Evolutionary conservation across 768 basidiomycete species (phyloP).

Genomic region (Rhizopogon vinicolor): DNA sequence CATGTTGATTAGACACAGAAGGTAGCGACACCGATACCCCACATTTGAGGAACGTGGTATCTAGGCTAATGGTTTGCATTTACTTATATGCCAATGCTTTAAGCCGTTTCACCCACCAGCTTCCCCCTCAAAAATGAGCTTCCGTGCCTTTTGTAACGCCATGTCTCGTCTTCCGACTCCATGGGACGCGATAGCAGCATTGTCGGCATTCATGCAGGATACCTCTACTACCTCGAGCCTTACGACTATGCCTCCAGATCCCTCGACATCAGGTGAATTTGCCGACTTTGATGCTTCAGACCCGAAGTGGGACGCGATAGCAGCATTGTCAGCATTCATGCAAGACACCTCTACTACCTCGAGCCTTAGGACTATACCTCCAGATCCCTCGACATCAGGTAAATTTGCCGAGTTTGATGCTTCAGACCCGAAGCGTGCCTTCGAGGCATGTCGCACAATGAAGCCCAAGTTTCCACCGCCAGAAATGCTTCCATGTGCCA

Average conservation of each 20-base stretch:
- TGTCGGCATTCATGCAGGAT: too few species aligned
- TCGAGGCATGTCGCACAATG: neutral
- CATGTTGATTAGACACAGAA: too few species aligned
- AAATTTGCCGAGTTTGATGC: neutral
- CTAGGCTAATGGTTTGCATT: too few species aligned
- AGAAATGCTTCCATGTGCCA: conserved; percentile 32
- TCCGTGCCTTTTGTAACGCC: neutral
- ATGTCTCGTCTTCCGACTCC: neutral
- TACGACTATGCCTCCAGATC: neutral
- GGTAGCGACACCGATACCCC: too few species aligned
- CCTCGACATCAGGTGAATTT: neutral
- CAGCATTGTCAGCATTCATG: too few species aligned
- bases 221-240: neutral
- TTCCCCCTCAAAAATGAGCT: neutral
- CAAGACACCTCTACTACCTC: too few species aligned
- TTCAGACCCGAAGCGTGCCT: neutral
- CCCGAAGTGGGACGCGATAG: neutral
- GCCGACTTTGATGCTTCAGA: neutral
- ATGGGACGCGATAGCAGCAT: too few species aligned
- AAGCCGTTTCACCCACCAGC: too few species aligned
- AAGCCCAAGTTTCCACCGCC: conserved; percentile 20
- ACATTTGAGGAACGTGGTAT: too few species aligned
- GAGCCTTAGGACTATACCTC: neutral
- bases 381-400: neutral
- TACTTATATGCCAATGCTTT: too few species aligned